Evolutionary conservation across 1,284 basidiomycete species (phyloP).

Genomic region (Ustilago crameri): DNA sequence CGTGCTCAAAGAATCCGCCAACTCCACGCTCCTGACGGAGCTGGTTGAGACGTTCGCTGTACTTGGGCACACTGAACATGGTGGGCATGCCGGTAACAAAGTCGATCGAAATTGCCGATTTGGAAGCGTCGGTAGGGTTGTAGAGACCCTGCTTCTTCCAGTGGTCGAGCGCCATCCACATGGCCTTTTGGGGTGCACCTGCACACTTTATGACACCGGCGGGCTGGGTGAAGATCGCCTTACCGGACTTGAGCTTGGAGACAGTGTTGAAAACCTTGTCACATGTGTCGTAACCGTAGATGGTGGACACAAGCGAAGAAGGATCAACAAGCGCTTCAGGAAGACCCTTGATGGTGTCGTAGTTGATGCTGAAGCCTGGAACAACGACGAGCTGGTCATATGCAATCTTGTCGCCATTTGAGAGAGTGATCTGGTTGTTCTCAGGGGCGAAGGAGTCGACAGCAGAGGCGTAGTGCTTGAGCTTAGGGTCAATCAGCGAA

Average conservation of each 20-base stretch:
- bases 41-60: constrained; percentile 83
- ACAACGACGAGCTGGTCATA: constrained; percentile 92
- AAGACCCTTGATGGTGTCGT: constrained; percentile 79
- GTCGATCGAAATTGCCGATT: constrained; percentile 74
- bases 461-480: constrained; percentile 79
- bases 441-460: constrained; percentile 81
- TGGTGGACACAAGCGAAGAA: constrained; percentile 85
- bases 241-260: constrained; percentile 78
- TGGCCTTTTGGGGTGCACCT: constrained; percentile 74
- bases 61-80: constrained; percentile 89
- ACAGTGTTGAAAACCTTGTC: constrained; percentile 60
- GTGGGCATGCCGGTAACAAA: constrained; percentile 89
- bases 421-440: constrained; percentile 77
- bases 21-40: constrained; percentile 84
- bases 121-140: constrained; percentile 61
- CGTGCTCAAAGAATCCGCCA: constrained; percentile 82
- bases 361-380: constrained; percentile 84
- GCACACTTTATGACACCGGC: constrained; percentile 94
- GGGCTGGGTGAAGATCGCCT: constrained; percentile 95
- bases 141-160: constrained; percentile 58
- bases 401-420: constrained; percentile 76
- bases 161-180: constrained; percentile 64
- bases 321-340: constrained; percentile 81
- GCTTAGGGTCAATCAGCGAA: constrained; percentile 70
- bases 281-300: constrained; percentile 75